Percentiles rank a stretch among this genome's conserved stretches.
Evolutionary conservation across 345 rosid species (phyloP).

Genomic region (Arabidopsis suecica): DNA sequence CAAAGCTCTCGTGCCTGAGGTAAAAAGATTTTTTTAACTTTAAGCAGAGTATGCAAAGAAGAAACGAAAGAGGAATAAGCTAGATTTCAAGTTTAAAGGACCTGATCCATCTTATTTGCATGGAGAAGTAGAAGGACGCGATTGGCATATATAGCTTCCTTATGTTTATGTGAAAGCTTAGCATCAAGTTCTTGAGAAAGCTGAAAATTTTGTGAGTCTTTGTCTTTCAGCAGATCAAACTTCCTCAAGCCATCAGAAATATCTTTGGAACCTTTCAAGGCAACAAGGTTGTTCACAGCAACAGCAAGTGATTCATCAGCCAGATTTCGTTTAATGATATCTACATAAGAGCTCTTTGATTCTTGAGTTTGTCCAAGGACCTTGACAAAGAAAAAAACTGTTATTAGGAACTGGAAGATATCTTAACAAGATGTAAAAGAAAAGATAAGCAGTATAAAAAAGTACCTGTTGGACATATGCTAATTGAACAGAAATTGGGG

Average conservation of each 20-base stretch:
- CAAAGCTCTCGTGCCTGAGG: slow-evolving; percentile 90
- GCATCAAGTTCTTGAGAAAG: slow-evolving; percentile 69
- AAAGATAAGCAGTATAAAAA: slow-evolving; percentile 19
- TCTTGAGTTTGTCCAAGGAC: slow-evolving; percentile 70
- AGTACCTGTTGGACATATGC: slow-evolving; percentile 90
- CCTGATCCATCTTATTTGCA: slow-evolving; percentile 97
- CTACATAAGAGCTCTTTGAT: slow-evolving; percentile 63
- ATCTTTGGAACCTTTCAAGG: slow-evolving; percentile 84
- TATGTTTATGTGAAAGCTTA: slow-evolving; percentile 78
- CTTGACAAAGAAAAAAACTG: slow-evolving; percentile 52
- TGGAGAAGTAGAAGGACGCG: slow-evolving; percentile 88
- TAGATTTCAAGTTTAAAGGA: slow-evolving; percentile 32
- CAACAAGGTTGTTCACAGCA: slow-evolving; percentile 81
- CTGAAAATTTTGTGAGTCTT: slow-evolving; percentile 61
- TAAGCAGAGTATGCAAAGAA: slow-evolving; percentile 5
- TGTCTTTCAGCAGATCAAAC: slow-evolving; percentile 82
- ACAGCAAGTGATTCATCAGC: slow-evolving; percentile 89
- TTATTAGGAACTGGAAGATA: slow-evolving; percentile 34
- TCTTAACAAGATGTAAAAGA: not conserved
- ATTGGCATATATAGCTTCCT: slow-evolving; percentile 81
- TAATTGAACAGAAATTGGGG: slow-evolving; percentile 85
- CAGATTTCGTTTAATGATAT: slow-evolving; percentile 67
- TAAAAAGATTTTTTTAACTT: not conserved
- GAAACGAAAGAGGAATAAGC: slow-evolving; percentile 9
- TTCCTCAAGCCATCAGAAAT: slow-evolving; percentile 80